phyloP scores from a whole-genome alignment of 2,329 filamentous ascomycete genomes.

The Neospermospora avenae region DNA sequence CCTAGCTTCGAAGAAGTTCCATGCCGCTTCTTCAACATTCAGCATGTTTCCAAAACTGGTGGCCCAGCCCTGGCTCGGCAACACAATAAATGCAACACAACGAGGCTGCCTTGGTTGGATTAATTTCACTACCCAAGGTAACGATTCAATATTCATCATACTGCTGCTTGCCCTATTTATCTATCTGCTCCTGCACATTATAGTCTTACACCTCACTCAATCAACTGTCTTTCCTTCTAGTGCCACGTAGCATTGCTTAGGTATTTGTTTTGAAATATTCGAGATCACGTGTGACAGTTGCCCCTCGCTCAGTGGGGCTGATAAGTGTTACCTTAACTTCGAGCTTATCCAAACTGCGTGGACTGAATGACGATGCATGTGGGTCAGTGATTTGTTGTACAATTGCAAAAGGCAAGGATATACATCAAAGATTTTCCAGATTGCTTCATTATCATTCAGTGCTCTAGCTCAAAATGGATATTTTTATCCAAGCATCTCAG shows the following conservation, averaged over 20 bases:
- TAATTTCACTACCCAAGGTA: too few species aligned
- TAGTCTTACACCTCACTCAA: too few species aligned
- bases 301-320: too few species aligned
- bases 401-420: not conserved
- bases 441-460: too few species aligned
- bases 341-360: not conserved
- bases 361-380: not conserved
- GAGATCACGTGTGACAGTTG: not conserved
- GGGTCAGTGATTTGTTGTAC: not conserved
- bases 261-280: not conserved
- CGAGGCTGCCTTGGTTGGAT: too few species aligned
- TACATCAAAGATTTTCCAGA: too few species aligned
- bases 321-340: too few species aligned
- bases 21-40: not conserved
- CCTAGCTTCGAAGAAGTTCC: not conserved
- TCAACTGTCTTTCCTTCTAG: not conserved
- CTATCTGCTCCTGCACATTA: too few species aligned
- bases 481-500: too few species aligned
- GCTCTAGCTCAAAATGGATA: too few species aligned
- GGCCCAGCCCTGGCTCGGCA: not conserved
- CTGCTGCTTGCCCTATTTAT: too few species aligned
- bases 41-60: not conserved
- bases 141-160: not conserved
- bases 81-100: not conserved
- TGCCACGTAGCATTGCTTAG: not conserved